These are phyloP conservation scores for Knoxia roxburghii DNA, from an alignment of 257 asterid genomes.

Conservation along the genomic window DNA sequence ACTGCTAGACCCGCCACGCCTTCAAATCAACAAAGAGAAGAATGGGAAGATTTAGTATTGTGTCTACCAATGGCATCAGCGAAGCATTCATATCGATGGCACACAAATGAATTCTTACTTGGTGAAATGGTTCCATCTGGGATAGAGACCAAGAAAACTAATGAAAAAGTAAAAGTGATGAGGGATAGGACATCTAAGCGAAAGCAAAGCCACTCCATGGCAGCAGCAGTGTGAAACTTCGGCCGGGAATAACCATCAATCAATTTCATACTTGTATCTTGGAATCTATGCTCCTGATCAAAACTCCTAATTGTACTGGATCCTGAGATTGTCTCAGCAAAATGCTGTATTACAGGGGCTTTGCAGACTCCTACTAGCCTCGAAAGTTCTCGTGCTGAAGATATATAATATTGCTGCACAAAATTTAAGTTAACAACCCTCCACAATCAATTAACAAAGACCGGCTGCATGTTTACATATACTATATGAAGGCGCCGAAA, in stretches of 20 bases:
- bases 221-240: conserved; percentile 60
- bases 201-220: conserved; percentile 95
- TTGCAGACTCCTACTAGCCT: conserved; percentile 76
- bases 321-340: conserved; percentile 88
- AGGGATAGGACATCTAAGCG: conserved; percentile 74
- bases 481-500: too few relatives aligned
- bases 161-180: conserved; percentile 54
- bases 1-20: conserved; percentile 90
- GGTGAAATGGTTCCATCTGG: conserved; percentile 82
- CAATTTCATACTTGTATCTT: conserved; percentile 56
- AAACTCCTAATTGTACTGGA: conserved; percentile 79
- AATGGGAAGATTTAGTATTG: not conserved
- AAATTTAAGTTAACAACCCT: not conserved
- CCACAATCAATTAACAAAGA: not conserved
- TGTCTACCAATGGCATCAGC: not conserved
- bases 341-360: conserved; percentile 88
- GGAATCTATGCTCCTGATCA: conserved; percentile 64
- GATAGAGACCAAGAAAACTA: conserved; percentile 61
- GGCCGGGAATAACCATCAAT: conserved; percentile 83
- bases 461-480: not conserved
- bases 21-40: conserved; percentile 20
- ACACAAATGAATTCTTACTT: conserved; percentile 40
- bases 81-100: not conserved
- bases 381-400: conserved; percentile 82
- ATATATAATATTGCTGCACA: conserved; percentile 68